Base-by-base conservation (phyloP, 2,329 filamentous ascomycete genomes). In the Beauveria sp. region DNA sequence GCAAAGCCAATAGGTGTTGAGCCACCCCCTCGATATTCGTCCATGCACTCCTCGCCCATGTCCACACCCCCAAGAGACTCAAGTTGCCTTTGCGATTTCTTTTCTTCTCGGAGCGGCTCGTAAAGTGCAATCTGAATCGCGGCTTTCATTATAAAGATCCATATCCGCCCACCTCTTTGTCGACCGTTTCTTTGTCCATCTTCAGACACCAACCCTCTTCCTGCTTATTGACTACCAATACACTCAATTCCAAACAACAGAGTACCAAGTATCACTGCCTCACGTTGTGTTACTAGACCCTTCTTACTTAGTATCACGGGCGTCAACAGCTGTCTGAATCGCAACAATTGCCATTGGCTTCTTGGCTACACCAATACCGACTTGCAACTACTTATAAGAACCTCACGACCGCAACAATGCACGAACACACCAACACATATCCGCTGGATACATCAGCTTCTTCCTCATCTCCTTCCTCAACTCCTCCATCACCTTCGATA, bases 111-210 rank as follows among this genome's bases (percentile, higher is more conserved):
- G 22, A 51, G 22, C 24, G 28, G 24, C 31, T 59, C 43, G 31
- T n/a, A 20, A 59, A 59, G 49, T 31, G 18, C 56, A 43, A 48
- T 59, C 46, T 51, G 40, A 60, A 60, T 60, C 42, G 49, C 58
- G 49, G 40, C 58, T 53, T 53, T 16, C 51, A 45, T 60, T 60
- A 60, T 60, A 60, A 60, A 60, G 46, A 50, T 51, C 56, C 45
- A 50, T 59, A 26, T 34, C 46, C 56, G 43, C 56, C 56, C 56
- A 51, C 56, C 31, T 59, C 56, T 34, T 22, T 16, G 9, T 40
- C 10, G 3, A 1, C 16, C 24, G 9, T 12, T 43, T 20, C 16
- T 45, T 16, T 28, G 26, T 59, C 24, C 22, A 46, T 59, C 56
- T 43, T 10, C 48, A 59, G 46, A 59, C 56, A 42, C 28, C 46